phyloP scores from a whole-genome alignment of 2,329 filamentous ascomycete species.

The Erysiphe pulchra region DNA sequence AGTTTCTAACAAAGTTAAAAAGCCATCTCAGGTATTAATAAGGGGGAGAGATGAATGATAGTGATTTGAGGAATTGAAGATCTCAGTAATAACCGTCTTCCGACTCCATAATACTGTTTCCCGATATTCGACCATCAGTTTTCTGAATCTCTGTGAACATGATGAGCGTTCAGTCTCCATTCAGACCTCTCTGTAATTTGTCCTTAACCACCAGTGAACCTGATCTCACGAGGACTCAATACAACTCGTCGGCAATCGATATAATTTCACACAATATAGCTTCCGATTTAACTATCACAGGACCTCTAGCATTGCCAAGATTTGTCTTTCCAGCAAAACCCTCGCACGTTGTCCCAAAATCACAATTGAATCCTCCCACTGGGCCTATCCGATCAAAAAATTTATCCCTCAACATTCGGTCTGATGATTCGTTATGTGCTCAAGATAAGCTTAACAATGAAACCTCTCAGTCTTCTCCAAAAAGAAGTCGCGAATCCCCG shows the following conservation, averaged over 20 bases:
- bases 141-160: conserved; percentile 2
- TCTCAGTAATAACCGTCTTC: no score
- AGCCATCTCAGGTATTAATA: no score
- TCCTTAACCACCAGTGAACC: conserved; percentile 3
- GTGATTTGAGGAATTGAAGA: no score
- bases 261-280: not conserved
- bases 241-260: conserved; percentile 1
- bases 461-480: conserved; percentile 3
- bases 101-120: no score
- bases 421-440: not conserved
- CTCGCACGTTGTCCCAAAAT: conserved; percentile 4
- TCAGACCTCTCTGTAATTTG: conserved; percentile 1
- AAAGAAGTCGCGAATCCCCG: conserved; percentile 8
- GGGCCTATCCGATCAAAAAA: not conserved
- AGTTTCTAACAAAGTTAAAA: no score
- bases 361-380: not conserved
- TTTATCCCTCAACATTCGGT: not conserved
- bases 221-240: conserved; percentile 2
- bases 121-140: no score
- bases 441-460: not conserved
- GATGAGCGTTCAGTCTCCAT: conserved; percentile 4
- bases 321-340: conserved; percentile 9
- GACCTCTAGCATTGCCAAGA: conserved; percentile 7
- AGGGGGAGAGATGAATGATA: no score
- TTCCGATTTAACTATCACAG: conserved; percentile 2